These are phyloP conservation scores for Nakataea oryzae DNA, from an alignment of 2,329 filamentous ascomycete species.

Conservation along the genomic window DNA sequence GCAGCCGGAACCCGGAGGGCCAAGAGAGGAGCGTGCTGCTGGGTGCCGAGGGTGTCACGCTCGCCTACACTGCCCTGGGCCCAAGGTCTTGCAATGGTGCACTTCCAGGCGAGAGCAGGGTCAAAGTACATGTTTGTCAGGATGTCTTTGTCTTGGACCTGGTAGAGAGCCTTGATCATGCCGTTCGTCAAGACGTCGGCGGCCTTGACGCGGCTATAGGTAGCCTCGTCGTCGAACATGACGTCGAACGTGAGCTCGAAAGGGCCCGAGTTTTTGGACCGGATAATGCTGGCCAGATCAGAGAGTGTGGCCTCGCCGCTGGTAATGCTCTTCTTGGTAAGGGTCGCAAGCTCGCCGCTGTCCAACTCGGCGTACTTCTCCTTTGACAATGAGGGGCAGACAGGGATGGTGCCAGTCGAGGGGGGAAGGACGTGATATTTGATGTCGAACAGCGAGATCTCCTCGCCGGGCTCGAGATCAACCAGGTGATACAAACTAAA, in stretches of 20 bases:
- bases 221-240: slow-evolving; percentile 3
- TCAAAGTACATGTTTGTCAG: slow-evolving; percentile 23
- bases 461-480: slow-evolving; percentile 17
- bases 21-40: slow-evolving; percentile 25
- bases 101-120: slow-evolving; percentile 25
- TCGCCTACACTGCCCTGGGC: slow-evolving; percentile 24
- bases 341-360: background rate
- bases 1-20: slow-evolving; percentile 12
- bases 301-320: background rate
- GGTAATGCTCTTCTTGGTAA: background rate
- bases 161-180: background rate
- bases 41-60: slow-evolving; percentile 24
- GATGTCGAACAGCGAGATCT: background rate
- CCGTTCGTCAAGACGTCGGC: background rate
- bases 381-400: background rate
- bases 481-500: slow-evolving; percentile 40
- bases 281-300: slow-evolving; percentile 25
- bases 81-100: slow-evolving; percentile 21
- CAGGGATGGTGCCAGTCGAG: background rate
- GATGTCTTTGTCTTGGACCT: slow-evolving; percentile 12
- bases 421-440: background rate
- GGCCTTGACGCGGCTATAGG: slow-evolving; percentile 2
- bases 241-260: slow-evolving; percentile 27
- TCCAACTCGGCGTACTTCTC: background rate
- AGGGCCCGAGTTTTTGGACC: slow-evolving; percentile 40